These are phyloP conservation scores for Teratosphaeria pseudoeucalypti DNA, from an alignment of 2,329 filamentous ascomycete species.

Conservation along the genomic window DNA sequence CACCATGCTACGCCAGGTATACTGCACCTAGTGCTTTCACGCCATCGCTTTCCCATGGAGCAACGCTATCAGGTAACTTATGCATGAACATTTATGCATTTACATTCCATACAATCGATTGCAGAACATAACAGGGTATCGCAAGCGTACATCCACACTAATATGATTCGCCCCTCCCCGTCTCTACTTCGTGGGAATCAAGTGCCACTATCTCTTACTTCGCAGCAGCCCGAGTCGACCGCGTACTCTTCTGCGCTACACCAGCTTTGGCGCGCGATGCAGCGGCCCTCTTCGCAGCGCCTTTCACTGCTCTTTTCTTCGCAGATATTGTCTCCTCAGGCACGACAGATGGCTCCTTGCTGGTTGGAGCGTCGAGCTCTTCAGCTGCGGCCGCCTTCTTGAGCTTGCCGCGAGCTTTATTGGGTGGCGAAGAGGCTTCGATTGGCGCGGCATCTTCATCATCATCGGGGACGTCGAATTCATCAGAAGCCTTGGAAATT, in stretches of 20 bases:
- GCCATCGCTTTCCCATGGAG: neutral
- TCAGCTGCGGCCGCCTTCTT: neutral
- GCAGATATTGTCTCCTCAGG: neutral
- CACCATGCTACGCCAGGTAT: neutral
- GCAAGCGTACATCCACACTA: neutral
- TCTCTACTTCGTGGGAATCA: neutral
- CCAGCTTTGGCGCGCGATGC: neutral
- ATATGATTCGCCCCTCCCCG: neutral
- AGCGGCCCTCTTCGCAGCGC: neutral
- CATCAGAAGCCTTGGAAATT: neutral
- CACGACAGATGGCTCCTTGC: neutral
- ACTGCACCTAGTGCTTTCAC: neutral
- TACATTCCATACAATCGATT: neutral
- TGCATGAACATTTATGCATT: neutral
- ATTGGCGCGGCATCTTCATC: neutral
- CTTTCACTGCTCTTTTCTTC: neutral
- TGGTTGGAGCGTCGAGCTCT: neutral
- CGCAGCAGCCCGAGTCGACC: neutral
- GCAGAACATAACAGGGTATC: neutral
- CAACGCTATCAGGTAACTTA: neutral
- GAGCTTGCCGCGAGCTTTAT: neutral
- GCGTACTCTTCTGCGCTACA: neutral
- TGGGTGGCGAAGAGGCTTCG: neutral
- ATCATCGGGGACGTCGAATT: neutral
- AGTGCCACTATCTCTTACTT: neutral